Evolutionary conservation across 306 rosid species (phyloP), one percentile per base, ranked within the genome.

Genomic region (Trifolium subterraneum): DNA sequence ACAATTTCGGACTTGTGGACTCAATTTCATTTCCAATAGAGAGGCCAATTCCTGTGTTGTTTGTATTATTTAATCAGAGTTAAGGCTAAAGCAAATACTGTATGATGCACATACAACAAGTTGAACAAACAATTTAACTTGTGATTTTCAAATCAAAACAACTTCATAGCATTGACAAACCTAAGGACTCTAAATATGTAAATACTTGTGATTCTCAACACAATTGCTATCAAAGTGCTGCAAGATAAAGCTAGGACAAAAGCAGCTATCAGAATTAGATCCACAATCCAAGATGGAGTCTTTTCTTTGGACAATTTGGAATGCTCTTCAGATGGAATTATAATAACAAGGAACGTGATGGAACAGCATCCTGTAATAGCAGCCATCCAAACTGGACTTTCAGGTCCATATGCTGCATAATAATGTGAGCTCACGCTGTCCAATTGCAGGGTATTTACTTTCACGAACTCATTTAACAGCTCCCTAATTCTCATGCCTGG

Each of bases 241-340:
- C 86, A 85, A 8, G 61, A 48, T 41, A 91, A 77, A 39, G 87
- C 84, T 63, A 85, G 20, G 64, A 78, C 44, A 75, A 94, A 90
- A 15, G 92, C 80, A 68, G 84, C 84, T 55, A 91, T 64, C 48
- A 90, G 79, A 70, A 91, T 82, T 16, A 92, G 78, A 84, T 91
- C 96, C 27, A 78, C 83, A 66, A 83, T 71, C 85, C 73, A 89
- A 64, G 98, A 87, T 5, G 98, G 85, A 61, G 86, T 79, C 64
- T 74, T 83, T 14, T 77, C 92, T 64, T 90, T 82, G 6, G 77
- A 56, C 79, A 52, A 19, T 65, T 81, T 81, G 65, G 85, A 70
- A 44, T 55, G 62, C 60, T 72, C 83, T 67, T 80, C 78, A 27
- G 86, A 19, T 23, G 93, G 92, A 75, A 81, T 11, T 76, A 84